Base-by-base conservation (phyloP, 2,329 filamentous ascomycete species). In the Arthrobotrys conoides region DNA sequence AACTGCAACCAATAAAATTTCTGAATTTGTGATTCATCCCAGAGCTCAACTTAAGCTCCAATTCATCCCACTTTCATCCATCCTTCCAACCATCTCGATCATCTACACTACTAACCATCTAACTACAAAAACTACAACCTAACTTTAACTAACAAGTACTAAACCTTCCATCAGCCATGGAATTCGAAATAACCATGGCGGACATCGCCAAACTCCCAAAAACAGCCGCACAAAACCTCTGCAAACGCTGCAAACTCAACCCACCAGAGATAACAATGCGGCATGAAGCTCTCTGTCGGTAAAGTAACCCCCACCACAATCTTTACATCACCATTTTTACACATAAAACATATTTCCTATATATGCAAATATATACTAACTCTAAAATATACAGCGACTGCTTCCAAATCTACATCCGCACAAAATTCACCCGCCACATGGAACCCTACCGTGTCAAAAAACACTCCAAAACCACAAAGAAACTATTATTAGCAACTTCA, bases 351-450 rank as follows among this genome's bases (percentile, higher is more conserved):
- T n/a, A n/a, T n/a, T 38, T 33, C 51, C 30, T 9, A 76, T 82
- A 82, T 49, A 63, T 36, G 51, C 30, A 51, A 2, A 49, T 49
- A 36, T 16, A 18, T 12, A 48, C 53, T 63, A 41, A 81, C 5
- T 18, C 44, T 3, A 6, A 30, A 48, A 18, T 22, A n/a, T 46
- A 64, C 10, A 93, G 91, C 71, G 85, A 87, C 80, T 98, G 96
- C 85, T 97, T 95, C 85, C 86, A 88, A 73, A 88, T 89, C 82
- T 97, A 94, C 86, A 87, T 97, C 70, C 87, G 89, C 76, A 90
- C 89, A 81, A 98, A 98, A 85, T 88, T 91, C 78, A 88, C 93
- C 81, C 95, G 95, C 84, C 92, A 94, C 59, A 89, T 92, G 86
- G 90, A 91, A 81, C 87, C 87, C 48, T 92, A 91, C 83, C 87